A percentile compares a stretch with the other conserved stretches of the same genome.
These are phyloP conservation scores for Cunninghamia lanceolata DNA, from an alignment of 75 land plant species.

Conservation along the genomic window DNA sequence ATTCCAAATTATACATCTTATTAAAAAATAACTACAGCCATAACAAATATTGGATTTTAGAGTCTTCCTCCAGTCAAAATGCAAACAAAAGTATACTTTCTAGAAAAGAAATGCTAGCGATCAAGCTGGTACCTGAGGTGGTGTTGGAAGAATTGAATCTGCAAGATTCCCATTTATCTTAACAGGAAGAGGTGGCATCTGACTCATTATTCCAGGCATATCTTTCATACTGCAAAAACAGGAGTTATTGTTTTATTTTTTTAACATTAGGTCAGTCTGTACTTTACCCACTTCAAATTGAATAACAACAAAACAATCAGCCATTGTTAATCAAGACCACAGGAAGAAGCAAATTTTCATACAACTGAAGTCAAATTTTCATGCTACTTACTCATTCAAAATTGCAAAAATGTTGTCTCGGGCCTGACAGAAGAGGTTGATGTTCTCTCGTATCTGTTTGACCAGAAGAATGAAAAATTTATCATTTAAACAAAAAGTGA, in stretches of 20 bases:
- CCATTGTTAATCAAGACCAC: background rate
- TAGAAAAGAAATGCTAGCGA: slow-evolving; percentile 9
- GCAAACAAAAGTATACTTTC: background rate
- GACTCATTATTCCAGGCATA: slow-evolving; percentile 70
- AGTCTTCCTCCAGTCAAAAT: background rate
- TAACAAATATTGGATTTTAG: background rate
- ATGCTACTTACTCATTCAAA: slow-evolving; percentile 63
- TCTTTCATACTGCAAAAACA: slow-evolving; percentile 60
- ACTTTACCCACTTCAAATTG: background rate
- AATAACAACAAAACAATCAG: background rate
- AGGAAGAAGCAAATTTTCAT: background rate
- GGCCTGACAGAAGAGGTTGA: slow-evolving; percentile 63
- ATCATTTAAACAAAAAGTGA: background rate
- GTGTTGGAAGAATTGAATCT: slow-evolving; percentile 64
- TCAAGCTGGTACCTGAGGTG: slow-evolving; percentile 17
- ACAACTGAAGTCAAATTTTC: background rate
- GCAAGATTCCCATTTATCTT: slow-evolving; percentile 69
- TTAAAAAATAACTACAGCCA: background rate
- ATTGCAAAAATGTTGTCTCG: slow-evolving; percentile 71
- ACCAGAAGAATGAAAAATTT: background rate
- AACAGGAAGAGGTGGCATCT: slow-evolving; percentile 87
- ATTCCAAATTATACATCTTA: background rate
- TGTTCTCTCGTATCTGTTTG: slow-evolving; percentile 76
- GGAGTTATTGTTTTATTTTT: background rate
- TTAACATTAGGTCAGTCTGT: background rate